A percentile compares a stretch with the other conserved stretches of the same genome.
Conservation (phyloP, 257 asterid genomes). For the Nicotiana benthamiana region DNA sequence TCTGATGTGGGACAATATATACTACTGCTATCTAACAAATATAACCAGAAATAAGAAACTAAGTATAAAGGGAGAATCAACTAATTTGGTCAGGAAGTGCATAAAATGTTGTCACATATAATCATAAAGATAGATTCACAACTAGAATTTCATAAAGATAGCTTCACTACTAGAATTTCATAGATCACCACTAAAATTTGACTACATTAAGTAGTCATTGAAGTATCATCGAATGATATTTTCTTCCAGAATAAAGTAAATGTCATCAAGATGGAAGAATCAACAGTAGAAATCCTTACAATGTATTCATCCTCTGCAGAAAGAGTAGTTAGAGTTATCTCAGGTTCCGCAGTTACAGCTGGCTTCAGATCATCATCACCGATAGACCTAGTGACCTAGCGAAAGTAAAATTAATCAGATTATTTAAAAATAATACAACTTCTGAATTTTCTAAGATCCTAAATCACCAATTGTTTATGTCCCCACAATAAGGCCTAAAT, state of each 20-base stretch:
- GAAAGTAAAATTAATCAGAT: slow-evolving; percentile 2
- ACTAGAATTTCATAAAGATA: no score
- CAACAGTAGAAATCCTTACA: slow-evolving; percentile 28
- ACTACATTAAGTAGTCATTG: neutral
- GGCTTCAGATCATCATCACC: slow-evolving; percentile 99
- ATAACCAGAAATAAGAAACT: neutral
- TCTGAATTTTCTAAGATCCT: neutral
- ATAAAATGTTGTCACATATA: neutral
- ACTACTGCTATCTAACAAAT: no score
- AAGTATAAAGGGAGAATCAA: neutral
- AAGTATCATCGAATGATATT: neutral
- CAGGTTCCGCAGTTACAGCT: slow-evolving; percentile 93
- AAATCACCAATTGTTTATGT: neutral
- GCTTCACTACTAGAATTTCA: neutral
- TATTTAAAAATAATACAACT: neutral
- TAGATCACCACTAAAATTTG: neutral
- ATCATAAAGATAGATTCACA: neutral
- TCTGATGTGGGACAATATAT: no score
- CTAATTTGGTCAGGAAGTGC: neutral
- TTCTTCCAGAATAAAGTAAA: neutral
- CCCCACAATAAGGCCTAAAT: neutral
- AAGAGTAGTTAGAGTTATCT: slow-evolving; percentile 60
- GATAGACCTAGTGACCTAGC: slow-evolving; percentile 87
- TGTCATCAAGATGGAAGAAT: neutral
- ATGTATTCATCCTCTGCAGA: slow-evolving; percentile 75